These are phyloP conservation scores for Anthostomella pinea DNA, from an alignment of 2,329 filamentous ascomycete genomes.

Conservation along the genomic window DNA sequence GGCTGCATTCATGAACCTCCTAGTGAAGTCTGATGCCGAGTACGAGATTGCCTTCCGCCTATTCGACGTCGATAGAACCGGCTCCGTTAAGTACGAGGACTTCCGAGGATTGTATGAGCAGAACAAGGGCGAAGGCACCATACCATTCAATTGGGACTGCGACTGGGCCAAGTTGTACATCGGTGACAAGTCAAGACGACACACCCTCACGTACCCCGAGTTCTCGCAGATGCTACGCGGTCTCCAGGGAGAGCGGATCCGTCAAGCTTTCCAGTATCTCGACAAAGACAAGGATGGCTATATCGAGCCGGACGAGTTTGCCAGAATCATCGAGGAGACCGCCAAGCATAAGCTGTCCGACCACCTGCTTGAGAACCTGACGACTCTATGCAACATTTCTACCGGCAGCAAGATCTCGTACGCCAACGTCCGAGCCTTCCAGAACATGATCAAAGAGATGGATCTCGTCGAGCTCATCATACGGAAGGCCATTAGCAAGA, in stretches of 20 bases:
- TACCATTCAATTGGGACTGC: conserved; percentile 96
- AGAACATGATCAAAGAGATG: conserved; percentile 98
- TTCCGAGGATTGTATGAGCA: conserved; percentile 82
- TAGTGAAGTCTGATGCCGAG: conserved; percentile 92
- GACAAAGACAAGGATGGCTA: conserved; percentile 91
- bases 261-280: conserved; percentile 90
- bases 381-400: conserved; percentile 92
- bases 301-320: conserved; percentile 93
- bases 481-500: conserved; percentile 79
- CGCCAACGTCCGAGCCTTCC: conserved; percentile 94
- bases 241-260: conserved; percentile 90
- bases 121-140: conserved; percentile 79
- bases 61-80: conserved; percentile 83
- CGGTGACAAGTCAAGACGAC: conserved; percentile 80
- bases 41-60: conserved; percentile 98
- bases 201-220: conserved; percentile 90
- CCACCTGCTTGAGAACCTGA: conserved; percentile 85
- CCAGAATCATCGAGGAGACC: conserved; percentile 92
- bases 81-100: conserved; percentile 84
- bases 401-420: conserved; percentile 92
- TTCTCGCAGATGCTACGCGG: conserved; percentile 98
- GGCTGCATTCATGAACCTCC: conserved; percentile 89
- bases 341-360: conserved; percentile 95
- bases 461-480: conserved; percentile 94
- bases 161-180: conserved; percentile 96